Evolutionary conservation across 2,329 filamentous ascomycete species (phyloP), one percentile per base, ranked within the genome.

Genomic region (Botrytis squamosa): DNA sequence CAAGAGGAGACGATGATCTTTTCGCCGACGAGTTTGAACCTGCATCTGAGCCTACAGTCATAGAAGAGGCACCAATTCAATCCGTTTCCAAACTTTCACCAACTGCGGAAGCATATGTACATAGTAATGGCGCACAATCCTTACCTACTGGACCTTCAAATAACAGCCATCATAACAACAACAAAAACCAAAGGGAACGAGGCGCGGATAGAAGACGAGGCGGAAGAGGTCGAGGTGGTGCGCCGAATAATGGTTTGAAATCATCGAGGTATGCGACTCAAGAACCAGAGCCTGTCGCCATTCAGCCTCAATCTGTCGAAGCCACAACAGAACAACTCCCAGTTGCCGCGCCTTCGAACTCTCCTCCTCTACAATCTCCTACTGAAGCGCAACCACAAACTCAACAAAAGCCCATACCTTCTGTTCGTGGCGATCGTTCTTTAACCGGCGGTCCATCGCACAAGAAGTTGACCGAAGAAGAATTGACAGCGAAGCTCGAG

Each of bases 381-480:
- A 16, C 5, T 18, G 72, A 71, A 52, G 16, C 63, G 22, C 71
- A 67, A 72, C 38, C 72, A 65, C 72, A 75, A 66, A 29, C 65
- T 64, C 52, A 49, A 74, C 75, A 46, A 62, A 44, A 65, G 52
- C 36, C 70, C 4, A 76, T 78, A 10, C 83, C 83, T 10, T 85
- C 87, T 57, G 87, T 88, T 16, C 83, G 86, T 14, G 87, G 87
- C 29, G 87, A 88, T 77, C 83, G 87, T 64, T 86, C 85, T 75
- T 83, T 83, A 18, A 88, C 87, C 0, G 87, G 87, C 12, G 86
- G 86, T 1, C 75, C 86, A 3, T 84, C 84, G 68, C 82, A 88
- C 81, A 86, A 87, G 4, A 90, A 90, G 81, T 85, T 92, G 63
- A 91, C 89, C 2, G 90, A 92, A 79, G 88, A 86, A 76, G 87